Base-by-base conservation (phyloP, 495 filamentous ascomycete species). In the Trichoderma reesei region DNA sequence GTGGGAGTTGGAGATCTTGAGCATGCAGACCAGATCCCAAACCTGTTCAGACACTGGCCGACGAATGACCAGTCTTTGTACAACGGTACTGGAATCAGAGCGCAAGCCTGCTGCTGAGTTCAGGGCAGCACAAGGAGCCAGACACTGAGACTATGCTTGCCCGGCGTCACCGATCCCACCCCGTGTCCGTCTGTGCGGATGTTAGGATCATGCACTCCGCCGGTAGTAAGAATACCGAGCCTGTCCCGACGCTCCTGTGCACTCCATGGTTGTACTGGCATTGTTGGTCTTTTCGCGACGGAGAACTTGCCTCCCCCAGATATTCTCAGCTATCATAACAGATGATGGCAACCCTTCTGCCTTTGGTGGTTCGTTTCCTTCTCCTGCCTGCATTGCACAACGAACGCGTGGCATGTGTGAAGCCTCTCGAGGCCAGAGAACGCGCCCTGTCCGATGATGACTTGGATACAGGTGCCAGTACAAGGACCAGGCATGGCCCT, bases 101-200 rank as follows among this genome's bases (percentile, higher is more conserved):
- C 11, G 51, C 16, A 20, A 56, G 51, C 51, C 31, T 33, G 8
- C 34, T 6, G 10, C 26, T 34, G 10, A 33, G 34, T 9, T 33
- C 20, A 56, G 34, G 20, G 26, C 51, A 56, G 26, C 51, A 48
- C 16, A 36, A 39, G 38, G 38, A 1, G 38, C 38, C 38, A 6
- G 6, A 56, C 33, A 10, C 26, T 56, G 31, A 56, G 51, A 33
- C 51, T 26, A 56, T 8, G 18, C 51, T 6, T 33, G 51, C 20
- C 26, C 51, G 51, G 51, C 51, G 51, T 33, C 51, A 56, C 51
- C 51, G 51, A 56, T 56, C 51, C 20, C 31, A 56, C 51, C 20
- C 26, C 34, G 51, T 33, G 20, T 34, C 51, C 51, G 51, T 56
- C 51, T n/a, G 51, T 56, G 51, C 51, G 51, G 51, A 31, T 34